Conservation (phyloP, 352 stramenopile genomes). For the Globisporangium sylvaticum region DNA sequence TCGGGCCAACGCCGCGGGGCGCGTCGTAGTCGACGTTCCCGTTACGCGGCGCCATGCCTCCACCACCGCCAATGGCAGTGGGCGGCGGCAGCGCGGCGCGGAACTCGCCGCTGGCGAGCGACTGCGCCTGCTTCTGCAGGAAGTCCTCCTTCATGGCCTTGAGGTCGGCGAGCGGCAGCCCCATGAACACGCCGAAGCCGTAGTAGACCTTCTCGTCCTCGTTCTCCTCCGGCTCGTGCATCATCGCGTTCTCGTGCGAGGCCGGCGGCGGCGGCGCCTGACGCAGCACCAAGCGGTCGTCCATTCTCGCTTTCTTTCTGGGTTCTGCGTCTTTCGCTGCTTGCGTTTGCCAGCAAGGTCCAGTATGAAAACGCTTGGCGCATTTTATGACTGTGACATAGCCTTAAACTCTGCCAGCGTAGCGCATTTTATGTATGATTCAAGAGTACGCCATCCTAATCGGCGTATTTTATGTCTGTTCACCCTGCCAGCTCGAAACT, state of each 20-base stretch:
- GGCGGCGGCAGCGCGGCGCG: conserved; percentile 17
- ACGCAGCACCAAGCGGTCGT: conserved; percentile 17
- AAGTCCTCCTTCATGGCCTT: conserved; percentile 84
- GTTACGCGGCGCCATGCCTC: background rate
- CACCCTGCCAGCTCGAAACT: too few relatives aligned
- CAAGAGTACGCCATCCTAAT: too few relatives aligned
- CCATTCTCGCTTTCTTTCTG: conserved; percentile 13
- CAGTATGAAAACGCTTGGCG: background rate
- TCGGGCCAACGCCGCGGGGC: background rate
- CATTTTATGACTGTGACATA: too few relatives aligned
- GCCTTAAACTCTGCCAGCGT: too few relatives aligned
- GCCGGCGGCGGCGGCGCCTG: background rate
- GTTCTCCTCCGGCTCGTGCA: conserved; percentile 40
- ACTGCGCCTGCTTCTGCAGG: conserved; percentile 53
- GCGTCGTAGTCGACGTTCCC: background rate
- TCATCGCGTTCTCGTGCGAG: conserved; percentile 2
- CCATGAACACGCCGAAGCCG: conserved; percentile 88
- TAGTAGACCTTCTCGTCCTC: conserved; percentile 88
- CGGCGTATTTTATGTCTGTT: too few relatives aligned
- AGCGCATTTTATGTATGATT: too few relatives aligned
- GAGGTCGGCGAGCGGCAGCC: conserved; percentile 73
- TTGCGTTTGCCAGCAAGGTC: background rate
- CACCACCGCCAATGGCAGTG: background rate
- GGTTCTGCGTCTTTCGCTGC: background rate
- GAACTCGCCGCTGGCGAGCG: conserved; percentile 10